Base-by-base conservation (phyloP, 2,329 filamentous ascomycete genomes). In the Celoporthe dispersa region DNA sequence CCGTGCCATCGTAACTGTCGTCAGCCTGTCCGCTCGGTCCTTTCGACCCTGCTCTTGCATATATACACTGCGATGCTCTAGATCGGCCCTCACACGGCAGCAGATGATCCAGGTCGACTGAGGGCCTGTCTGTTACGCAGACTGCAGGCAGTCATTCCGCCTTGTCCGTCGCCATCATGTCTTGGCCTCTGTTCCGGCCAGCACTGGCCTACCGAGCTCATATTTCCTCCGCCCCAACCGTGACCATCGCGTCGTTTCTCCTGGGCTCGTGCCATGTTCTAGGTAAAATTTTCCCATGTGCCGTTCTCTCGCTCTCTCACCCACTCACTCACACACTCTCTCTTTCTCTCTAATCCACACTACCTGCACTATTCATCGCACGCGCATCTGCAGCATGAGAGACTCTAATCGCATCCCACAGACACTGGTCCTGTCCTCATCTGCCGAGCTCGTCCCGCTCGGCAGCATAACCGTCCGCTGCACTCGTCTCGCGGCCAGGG, bases 401-500 rank as follows among this genome's bases (percentile, higher is more conserved):
- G 25, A 22, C 61, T 14, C 66, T 70, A 64, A 65, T 66, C 37
- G 1, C 55, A 19, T 62, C 53, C 35, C 51, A 37, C n/a, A 72
- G 71, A 39, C 59, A 33, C 63, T 37, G 59, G 59, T 64, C 64
- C 67, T 35, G 66, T 59, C 37, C 35, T 66, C 62, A 51, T 6
- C 25, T 64, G 62, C 62, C 62, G 28, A 19, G 9, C 62, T n/a
- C 14, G 19, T 61, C 33, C 62, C 57, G 66, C 71, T 69, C 25
- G 71, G 39, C 66, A 69, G 68, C 37, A 68, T 44, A 77, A 77
- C 55, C 78, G 78, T 66, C 78, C 81, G 72, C 84, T 82, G 81
- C 80, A 83, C 72, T 79, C 77, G 72, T 80, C 80, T 28, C 72
- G 74, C 35, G 73, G 76, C 41, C 71, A 76, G 65, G 76, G 76